Evolutionary conservation across 306 rosid genomes (phyloP), one percentile per base, ranked within the genome.

Genomic region (Malus orientalis): DNA sequence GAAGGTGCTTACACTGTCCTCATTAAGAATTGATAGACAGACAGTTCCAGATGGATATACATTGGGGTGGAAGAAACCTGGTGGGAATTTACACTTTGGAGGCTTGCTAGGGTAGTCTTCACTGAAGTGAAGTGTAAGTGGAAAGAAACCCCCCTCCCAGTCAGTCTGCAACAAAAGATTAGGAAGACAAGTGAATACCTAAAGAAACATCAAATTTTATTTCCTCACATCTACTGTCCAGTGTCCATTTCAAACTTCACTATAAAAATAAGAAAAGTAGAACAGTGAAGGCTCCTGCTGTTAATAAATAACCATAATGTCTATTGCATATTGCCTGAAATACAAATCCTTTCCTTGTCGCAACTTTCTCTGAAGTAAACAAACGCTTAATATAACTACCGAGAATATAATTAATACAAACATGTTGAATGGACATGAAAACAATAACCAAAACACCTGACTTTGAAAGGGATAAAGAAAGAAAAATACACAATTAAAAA

Each of bases 91-190:
- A 75, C 99, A 95, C 84, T 92, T 92, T 4, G 99, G 99, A 65
- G 99, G 97, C 80, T 92, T 95, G 87, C 97, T 95, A 55, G 99
- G 99, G 86, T 95, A 95, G 83, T 95, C 99, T 83, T 95, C 99
- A 86, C 97, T 95, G 90, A 95, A 95, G 80, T 92, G 89, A 85
- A 95, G 87, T 23, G 97, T 90, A 47, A 95, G 87, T 54, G 99
- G 99, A 78, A 83, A 95, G 80, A 62, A 91, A 8, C 99, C 99
- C 64, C 97, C 97, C 76, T 95, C 99, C 99, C 99, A 95, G 79
- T 95, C 99, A 63, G 97, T 95, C 99, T 95, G 92, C 90, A 87
- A 71, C 33, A 85, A 64, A 30, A 58, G 78, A 77, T 38, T 44
- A 3, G 19, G 18, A 42, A 66, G 11, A 44, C 44, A 71, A 71